A percentile compares a stretch with the other conserved stretches of the same genome.
These are phyloP conservation scores for Saccharomycopsis schoenii DNA, from an alignment of 805 yeast species.

Conservation along the genomic window DNA sequence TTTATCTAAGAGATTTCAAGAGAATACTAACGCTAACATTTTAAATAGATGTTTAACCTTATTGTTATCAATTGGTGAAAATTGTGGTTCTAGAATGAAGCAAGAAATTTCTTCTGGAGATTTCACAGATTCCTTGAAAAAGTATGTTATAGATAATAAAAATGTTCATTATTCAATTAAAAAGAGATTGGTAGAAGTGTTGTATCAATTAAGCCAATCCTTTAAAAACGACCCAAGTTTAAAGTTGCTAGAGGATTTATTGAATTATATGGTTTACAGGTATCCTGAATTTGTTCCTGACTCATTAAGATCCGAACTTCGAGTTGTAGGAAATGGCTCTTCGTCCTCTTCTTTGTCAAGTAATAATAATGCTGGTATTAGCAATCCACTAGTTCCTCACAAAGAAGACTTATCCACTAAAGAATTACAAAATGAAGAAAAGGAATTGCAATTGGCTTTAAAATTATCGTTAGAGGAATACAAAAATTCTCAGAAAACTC, in stretches of 20 bases:
- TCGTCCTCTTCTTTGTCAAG: not conserved
- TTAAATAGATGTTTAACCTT: conserved; percentile 48
- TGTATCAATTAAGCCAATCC: conserved; percentile 40
- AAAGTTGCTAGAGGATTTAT: conserved; percentile 55
- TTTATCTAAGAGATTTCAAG: not conserved
- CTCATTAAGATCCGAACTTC: not conserved
- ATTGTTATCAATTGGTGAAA: conserved; percentile 57
- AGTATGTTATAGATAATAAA: conserved; percentile 41
- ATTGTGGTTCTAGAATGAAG: conserved; percentile 63
- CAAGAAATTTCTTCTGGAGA: conserved; percentile 49
- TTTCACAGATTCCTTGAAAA: conserved; percentile 37
- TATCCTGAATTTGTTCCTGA: conserved; percentile 29
- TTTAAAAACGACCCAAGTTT: conserved; percentile 72
- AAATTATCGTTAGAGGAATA: conserved; percentile 49
- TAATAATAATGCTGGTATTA: not conserved
- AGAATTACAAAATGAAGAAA: conserved; percentile 58
- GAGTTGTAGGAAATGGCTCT: not conserved
- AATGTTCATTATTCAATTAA: conserved; percentile 61
- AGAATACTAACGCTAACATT: conserved; percentile 46
- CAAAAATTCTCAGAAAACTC: conserved; percentile 18
- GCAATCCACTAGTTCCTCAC: conserved; percentile 46
- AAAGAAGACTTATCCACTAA: conserved; percentile 37
- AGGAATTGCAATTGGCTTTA: conserved; percentile 67
- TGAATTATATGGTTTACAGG: conserved; percentile 35
- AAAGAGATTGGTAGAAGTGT: conserved; percentile 26